Evolutionary conservation across 305 asterid genomes (phyloP).

Genomic region (Stenogyne calaminthoides): DNA sequence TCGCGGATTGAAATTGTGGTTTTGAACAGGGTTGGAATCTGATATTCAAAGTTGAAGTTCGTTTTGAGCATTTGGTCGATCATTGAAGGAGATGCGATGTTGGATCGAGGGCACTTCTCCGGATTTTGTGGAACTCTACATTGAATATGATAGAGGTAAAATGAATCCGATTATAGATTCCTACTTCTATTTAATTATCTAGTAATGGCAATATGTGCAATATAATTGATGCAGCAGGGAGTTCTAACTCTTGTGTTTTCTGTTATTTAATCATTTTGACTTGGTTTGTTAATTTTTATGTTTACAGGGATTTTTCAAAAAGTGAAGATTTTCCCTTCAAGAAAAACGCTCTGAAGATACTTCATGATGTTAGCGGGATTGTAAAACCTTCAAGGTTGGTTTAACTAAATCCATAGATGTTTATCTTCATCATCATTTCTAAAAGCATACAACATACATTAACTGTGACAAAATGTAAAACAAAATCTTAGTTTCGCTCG

Average conservation of each 20-base stretch:
- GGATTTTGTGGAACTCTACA: constrained; percentile 69
- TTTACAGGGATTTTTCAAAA: constrained; percentile 64
- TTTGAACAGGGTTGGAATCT: constrained; percentile 68
- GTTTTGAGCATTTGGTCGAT: constrained; percentile 69
- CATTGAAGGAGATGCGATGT: constrained; percentile 75
- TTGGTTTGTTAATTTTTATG: not conserved
- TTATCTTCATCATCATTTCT: not conserved
- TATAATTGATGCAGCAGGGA: not conserved
- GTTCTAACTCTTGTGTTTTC: not conserved
- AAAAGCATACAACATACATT: not conserved
- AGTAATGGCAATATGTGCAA: not conserved
- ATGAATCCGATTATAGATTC: not conserved
- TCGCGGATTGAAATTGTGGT: not conserved
- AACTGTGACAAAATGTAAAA: not conserved
- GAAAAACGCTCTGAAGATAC: constrained; percentile 71
- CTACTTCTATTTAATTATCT: not conserved
- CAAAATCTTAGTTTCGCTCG: not conserved
- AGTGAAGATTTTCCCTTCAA: constrained; percentile 78
- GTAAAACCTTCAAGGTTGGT: constrained; percentile 87
- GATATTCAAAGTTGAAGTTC: constrained; percentile 88
- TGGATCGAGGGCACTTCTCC: constrained; percentile 97
- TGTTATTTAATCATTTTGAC: not conserved
- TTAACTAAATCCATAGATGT: too few relatives aligned
- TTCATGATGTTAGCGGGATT: constrained; percentile 68
- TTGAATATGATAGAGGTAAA: constrained; percentile 77